Base-by-base conservation (phyloP, 192 early-diverging fungal genomes). In the Coemansia sp. region DNA sequence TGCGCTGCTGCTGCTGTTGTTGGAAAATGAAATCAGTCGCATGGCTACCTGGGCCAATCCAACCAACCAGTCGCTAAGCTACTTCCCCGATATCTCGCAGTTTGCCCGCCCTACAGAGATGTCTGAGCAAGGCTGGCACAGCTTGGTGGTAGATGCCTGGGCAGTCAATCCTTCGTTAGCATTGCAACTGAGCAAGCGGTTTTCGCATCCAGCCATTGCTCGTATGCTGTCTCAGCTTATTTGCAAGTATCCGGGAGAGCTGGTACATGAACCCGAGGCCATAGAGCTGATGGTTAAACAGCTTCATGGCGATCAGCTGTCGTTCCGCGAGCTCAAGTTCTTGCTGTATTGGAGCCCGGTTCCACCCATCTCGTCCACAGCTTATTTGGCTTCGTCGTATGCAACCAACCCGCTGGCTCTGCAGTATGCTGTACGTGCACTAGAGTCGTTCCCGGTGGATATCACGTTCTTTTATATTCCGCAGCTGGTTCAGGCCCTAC, bases 381-480 rank as follows among this genome's bases (percentile, higher is more conserved):
- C 84, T 12, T 96, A 85, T 64, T 87, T 84, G 81, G 84, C 86
- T 37, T 87, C 89, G 33, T 61, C 80, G 6, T 83, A 82, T 69
- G 81, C 80, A 54, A 79, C 83, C 59, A 81, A 93, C 44, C 91
- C 97, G n/a, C 84, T 96, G 83, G 81, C 94, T 3, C 71, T 97
- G 48, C 97, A 99, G 65, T 99, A 96, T 68, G 87, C 94, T 5
- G 89, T 96, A 81, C 84, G 94, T 19, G 86, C 89, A 30, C 71
- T 99, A 18, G 90, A 95, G 69, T 83, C 85, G 63, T 94, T 90
- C 65, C 89, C 93, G 6, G 86, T 97, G 13, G 94, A 99, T 13
- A 83, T 88, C 28, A 93, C 97, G 5, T 99, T 99, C 82, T 99
- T 99, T 68, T 99, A 98, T 50, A 86, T 99, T 7, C 97, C 97